phyloP scores from a whole-genome alignment of 2,329 filamentous ascomycete species.

The Penicillium sp. region DNA sequence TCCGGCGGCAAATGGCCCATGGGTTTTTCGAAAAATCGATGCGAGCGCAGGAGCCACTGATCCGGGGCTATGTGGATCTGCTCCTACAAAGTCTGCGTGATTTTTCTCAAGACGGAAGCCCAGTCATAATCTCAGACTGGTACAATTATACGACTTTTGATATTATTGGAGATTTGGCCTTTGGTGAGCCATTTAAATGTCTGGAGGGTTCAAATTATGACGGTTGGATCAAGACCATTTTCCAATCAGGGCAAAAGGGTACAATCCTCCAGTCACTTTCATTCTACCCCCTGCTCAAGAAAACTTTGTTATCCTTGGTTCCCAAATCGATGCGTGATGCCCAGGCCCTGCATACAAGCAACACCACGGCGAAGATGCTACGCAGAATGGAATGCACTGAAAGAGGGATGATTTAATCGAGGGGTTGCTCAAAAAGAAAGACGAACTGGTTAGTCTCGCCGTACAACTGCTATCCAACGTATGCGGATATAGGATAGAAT shows the following conservation, averaged over 20 bases:
- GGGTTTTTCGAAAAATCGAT: conserved; percentile 30
- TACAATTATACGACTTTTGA: conserved; percentile 40
- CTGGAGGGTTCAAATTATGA: conserved; percentile 11
- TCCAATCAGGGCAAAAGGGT: conserved; percentile 12
- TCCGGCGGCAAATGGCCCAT: conserved; percentile 24
- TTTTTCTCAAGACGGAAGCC: conserved; percentile 1
- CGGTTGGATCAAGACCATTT: conserved; percentile 40
- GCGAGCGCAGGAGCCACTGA: conserved; percentile 26
- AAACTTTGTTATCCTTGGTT: conserved; percentile 7
- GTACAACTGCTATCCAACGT: not conserved
- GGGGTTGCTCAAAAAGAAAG: conserved; percentile 19
- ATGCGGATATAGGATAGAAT: conserved; percentile 3
- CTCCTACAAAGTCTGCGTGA: conserved; percentile 19
- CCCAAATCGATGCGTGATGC: conserved; percentile 15
- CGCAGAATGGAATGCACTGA: conserved; percentile 13
- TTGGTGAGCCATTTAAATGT: conserved; percentile 23
- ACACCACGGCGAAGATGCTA: conserved; percentile 18
- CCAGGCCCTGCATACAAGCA: conserved; percentile 10
- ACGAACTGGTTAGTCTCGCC: conserved; percentile 16
- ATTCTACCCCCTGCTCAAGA: conserved; percentile 18
- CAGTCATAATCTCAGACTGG: conserved; percentile 29
- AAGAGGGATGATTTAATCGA: conserved; percentile 19
- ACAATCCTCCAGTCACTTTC: conserved; percentile 18
- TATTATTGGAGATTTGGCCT: conserved; percentile 28
- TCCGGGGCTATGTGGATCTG: conserved; percentile 22